phyloP scores from a whole-genome alignment of 495 filamentous ascomycete species.

The Platismatia glauca region DNA sequence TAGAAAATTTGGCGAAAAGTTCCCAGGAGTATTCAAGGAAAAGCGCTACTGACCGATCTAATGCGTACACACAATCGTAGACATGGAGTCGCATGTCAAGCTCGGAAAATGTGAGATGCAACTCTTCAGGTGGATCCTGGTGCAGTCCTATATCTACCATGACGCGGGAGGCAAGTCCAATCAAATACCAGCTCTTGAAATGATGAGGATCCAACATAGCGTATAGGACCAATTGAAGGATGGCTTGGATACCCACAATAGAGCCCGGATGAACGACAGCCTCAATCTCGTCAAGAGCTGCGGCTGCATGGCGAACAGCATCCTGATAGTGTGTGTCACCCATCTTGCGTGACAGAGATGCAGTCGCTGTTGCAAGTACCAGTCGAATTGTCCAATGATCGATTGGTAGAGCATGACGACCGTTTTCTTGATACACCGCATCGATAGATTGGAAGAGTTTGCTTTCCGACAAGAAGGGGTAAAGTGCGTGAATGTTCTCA shows the following conservation, averaged over 20 bases:
- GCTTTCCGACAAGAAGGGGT: constrained; percentile 72
- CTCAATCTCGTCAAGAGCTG: constrained; percentile 67
- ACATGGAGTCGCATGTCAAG: constrained; percentile 69
- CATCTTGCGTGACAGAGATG: constrained; percentile 57
- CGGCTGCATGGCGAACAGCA: constrained; percentile 56
- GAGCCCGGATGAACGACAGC: constrained; percentile 75
- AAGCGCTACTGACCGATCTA: constrained; percentile 59
- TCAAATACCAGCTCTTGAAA: constrained; percentile 84
- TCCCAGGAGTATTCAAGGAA: background rate
- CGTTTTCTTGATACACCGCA: constrained; percentile 60
- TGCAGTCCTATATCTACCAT: constrained; percentile 83
- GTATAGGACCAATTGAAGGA: constrained; percentile 78
- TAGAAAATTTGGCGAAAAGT: background rate
- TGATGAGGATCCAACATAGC: constrained; percentile 78
- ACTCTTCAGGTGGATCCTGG: constrained; percentile 69
- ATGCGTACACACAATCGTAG: constrained; percentile 76
- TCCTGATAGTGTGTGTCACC: constrained; percentile 55
- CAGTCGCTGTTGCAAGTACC: constrained; percentile 74
- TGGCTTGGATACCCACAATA: constrained; percentile 70
- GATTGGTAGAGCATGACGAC: constrained; percentile 52
- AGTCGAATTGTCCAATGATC: constrained; percentile 82
- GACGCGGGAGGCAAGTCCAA: constrained; percentile 76
- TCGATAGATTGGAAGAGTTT: constrained; percentile 67
- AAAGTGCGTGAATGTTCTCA: constrained; percentile 64
- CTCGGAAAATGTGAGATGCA: constrained; percentile 49